Percentiles rank a stretch among this genome's conserved stretches.
Evolutionary conservation across 1,139 yeast species (phyloP).

Genomic region (Yamadazyma taylorii): DNA sequence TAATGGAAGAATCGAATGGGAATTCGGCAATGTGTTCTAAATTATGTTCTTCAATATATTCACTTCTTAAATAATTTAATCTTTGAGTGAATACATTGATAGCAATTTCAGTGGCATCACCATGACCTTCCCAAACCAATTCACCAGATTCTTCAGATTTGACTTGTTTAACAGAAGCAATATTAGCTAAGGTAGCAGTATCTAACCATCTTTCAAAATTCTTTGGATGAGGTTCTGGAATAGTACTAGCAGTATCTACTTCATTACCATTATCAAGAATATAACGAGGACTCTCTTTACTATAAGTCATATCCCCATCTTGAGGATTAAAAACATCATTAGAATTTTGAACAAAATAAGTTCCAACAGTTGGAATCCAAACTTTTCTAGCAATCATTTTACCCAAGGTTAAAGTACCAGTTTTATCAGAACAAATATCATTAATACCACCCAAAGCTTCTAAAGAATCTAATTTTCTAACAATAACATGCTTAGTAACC

Average conservation of each 20-base stretch:
- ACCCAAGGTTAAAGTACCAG: constrained; percentile 81
- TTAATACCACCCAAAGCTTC: constrained; percentile 81
- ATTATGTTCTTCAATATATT: constrained; percentile 30
- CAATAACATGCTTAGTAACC: constrained; percentile 72
- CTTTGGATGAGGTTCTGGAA: constrained; percentile 26
- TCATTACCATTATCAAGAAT: constrained; percentile 42
- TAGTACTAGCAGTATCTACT: constrained; percentile 23
- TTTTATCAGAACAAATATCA: constrained; percentile 81
- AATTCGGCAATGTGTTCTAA: constrained; percentile 58
- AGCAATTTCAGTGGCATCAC: constrained; percentile 86
- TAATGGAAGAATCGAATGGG: constrained; percentile 78
- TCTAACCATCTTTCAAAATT: constrained; percentile 49
- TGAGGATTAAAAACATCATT: constrained; percentile 76
- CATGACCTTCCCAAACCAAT: constrained; percentile 67
- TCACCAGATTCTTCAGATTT: constrained; percentile 24
- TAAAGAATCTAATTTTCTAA: constrained; percentile 73
- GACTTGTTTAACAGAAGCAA: constrained; percentile 57
- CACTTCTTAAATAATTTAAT: constrained; percentile 47
- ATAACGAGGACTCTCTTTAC: constrained; percentile 38
- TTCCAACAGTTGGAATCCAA: constrained; percentile 79
- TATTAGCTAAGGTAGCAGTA: constrained; percentile 71
- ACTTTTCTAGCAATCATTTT: constrained; percentile 71
- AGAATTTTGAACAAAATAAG: constrained; percentile 57
- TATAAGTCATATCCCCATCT: constrained; percentile 53
- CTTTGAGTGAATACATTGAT: constrained; percentile 71